Evolutionary conservation across 2,329 filamentous ascomycete species (phyloP).

Genomic region (Domatiomyces globalis): DNA sequence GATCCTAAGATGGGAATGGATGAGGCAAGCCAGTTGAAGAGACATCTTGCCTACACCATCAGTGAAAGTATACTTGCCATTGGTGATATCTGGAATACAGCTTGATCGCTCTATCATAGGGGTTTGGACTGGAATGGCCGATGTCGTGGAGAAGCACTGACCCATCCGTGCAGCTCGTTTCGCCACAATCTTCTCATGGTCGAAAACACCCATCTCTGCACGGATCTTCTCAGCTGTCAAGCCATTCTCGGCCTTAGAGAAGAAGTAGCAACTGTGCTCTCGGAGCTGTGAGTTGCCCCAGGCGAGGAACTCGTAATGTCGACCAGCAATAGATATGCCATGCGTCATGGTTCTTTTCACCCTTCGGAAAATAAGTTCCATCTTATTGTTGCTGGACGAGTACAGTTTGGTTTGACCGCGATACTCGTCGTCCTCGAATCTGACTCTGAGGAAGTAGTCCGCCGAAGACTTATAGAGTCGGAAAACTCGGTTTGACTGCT

Average conservation of each 20-base stretch:
- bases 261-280: constrained; percentile 87
- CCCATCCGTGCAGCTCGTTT: constrained; percentile 82
- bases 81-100: constrained; percentile 54
- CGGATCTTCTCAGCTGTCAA: constrained; percentile 65
- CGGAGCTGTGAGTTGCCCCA: constrained; percentile 93
- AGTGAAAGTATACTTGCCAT: constrained; percentile 60
- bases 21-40: constrained; percentile 55
- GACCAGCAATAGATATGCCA: constrained; percentile 69
- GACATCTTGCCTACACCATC: constrained; percentile 96
- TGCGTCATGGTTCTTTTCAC: constrained; percentile 57
- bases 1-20: constrained; percentile 55
- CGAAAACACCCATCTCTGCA: constrained; percentile 73
- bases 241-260: constrained; percentile 44
- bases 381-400: constrained; percentile 40
- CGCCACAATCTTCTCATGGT: constrained; percentile 66
- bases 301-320: constrained; percentile 76
- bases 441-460: constrained; percentile 76
- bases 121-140: constrained; percentile 28
- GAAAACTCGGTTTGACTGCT: constrained; percentile 77
- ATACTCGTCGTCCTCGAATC: constrained; percentile 70
- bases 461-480: constrained; percentile 53
- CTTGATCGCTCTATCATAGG: constrained; percentile 28
- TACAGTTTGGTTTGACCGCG: constrained; percentile 43
- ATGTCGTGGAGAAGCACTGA: constrained; percentile 89
- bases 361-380: constrained; percentile 59